Percentiles rank a stretch among this genome's conserved stretches.
Conservation (phyloP, 169 alveolate species). For the Condylostoma magnum region DNA sequence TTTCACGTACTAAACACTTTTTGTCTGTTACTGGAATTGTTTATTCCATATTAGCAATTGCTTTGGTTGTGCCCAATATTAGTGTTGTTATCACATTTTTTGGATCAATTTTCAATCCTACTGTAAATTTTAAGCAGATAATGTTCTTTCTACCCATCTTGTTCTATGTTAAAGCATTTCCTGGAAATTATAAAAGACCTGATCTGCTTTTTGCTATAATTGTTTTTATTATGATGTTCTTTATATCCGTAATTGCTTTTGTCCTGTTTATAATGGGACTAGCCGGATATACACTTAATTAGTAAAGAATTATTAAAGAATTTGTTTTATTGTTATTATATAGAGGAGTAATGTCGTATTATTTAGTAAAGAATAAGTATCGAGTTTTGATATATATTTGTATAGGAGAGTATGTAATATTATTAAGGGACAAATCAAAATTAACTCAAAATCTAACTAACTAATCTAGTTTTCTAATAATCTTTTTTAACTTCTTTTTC, state of each 20-base stretch:
- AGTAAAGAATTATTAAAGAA: too few species aligned
- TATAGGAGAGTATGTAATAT: too few species aligned
- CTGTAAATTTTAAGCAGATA: neutral
- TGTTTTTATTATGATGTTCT: conserved; percentile 6
- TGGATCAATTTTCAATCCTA: conserved; percentile 5
- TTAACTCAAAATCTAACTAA: too few species aligned
- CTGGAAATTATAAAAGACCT: conserved; percentile 7
- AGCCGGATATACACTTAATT: neutral
- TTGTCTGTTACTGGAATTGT: neutral
- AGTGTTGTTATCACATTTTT: neutral
- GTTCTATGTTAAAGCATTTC: conserved; percentile 5
- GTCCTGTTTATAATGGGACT: neutral
- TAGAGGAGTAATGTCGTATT: too few species aligned
- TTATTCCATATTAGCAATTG: conserved; percentile 3
- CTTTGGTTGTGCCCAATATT: conserved; percentile 14
- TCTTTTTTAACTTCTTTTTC: too few species aligned
- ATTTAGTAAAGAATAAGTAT: too few species aligned
- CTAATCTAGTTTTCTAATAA: too few species aligned
- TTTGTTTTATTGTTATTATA: too few species aligned
- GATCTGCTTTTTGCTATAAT: neutral
- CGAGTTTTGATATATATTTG: too few species aligned
- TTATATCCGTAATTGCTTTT: neutral
- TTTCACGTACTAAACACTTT: neutral
- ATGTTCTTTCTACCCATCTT: conserved; percentile 3
- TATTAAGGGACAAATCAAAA: too few species aligned